phyloP scores from a whole-genome alignment of 345 rosid genomes.

The Rhodamnia rubescens region DNA sequence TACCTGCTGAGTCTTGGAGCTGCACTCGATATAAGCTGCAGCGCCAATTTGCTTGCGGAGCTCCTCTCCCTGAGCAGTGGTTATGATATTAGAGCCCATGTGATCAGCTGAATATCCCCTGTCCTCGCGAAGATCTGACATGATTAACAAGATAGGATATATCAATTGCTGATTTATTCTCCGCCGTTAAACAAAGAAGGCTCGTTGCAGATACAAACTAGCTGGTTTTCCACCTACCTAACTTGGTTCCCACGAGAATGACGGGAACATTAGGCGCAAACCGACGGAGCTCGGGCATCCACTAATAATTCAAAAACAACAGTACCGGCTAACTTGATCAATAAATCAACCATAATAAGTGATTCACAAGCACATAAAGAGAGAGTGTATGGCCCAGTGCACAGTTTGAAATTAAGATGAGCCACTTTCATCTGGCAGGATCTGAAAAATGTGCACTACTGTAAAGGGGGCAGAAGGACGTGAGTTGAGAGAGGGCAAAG shows the following conservation, averaged over 20 bases:
- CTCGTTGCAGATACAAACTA: neutral
- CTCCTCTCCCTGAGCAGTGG: conserved; percentile 92
- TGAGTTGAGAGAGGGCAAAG: neutral
- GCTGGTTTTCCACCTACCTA: conserved; percentile 36
- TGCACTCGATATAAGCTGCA: conserved; percentile 91
- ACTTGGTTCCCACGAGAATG: conserved; percentile 92
- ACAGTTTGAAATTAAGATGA: neutral
- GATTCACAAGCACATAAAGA: neutral
- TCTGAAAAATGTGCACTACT: neutral
- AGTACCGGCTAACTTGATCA: neutral
- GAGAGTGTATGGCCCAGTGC: neutral
- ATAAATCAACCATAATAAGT: neutral
- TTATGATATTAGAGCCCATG: conserved; percentile 51
- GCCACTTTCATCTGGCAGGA: conserved; percentile 4
- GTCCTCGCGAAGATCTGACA: conserved; percentile 79
- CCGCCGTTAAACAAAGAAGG: neutral
- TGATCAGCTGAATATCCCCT: conserved; percentile 62
- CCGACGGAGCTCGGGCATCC: conserved; percentile 98
- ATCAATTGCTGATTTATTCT: neutral
- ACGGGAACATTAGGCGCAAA: conserved; percentile 95
- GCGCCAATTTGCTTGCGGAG: conserved; percentile 93
- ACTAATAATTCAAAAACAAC: conserved; percentile 32
- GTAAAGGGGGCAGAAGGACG: neutral
- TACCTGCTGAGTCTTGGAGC: conserved; percentile 98
- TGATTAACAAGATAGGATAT: neutral